Conservation (phyloP, 495 filamentous ascomycete species). For the Penicillium psychrofluorescens region DNA sequence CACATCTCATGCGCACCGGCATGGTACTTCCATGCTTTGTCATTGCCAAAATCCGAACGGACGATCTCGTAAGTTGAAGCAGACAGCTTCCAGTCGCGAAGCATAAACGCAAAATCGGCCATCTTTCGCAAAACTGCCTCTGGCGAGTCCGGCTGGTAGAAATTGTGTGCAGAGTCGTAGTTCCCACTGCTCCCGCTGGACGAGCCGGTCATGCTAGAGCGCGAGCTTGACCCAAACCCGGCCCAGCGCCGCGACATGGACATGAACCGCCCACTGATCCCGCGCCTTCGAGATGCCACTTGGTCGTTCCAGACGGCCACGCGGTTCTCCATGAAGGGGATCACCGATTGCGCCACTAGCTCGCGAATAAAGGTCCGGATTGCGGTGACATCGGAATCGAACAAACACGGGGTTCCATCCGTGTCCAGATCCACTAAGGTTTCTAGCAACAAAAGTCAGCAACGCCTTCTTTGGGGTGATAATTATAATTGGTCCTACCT, state of each 20-base stretch:
- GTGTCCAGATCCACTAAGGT: constrained; percentile 56
- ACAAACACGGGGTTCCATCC: constrained; percentile 64
- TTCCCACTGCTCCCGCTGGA: constrained; percentile 48
- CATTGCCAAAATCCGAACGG: constrained; percentile 78
- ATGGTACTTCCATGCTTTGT: constrained; percentile 95
- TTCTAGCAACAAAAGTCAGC: constrained; percentile 13
- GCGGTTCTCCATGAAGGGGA: constrained; percentile 91
- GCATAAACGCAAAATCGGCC: constrained; percentile 92
- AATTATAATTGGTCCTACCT: constrained; percentile 32
- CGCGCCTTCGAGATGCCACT: constrained; percentile 80
- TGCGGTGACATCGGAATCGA: constrained; percentile 83
- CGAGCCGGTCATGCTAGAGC: constrained; percentile 33
- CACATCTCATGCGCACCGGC: constrained; percentile 91
- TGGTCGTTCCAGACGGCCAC: constrained; percentile 94
- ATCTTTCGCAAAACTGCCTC: constrained; percentile 91
- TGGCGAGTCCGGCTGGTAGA: constrained; percentile 73
- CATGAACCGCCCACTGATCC: constrained; percentile 82
- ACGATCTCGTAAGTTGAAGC: constrained; percentile 85
- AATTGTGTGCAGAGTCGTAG: constrained; percentile 69
- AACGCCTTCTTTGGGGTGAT: no score
- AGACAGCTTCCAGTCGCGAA: constrained; percentile 91
- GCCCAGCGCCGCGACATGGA: constrained; percentile 84
- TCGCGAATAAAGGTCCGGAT: constrained; percentile 85
- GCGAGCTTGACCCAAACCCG: constrained; percentile 61
- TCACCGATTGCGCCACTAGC: constrained; percentile 83